phyloP scores from a whole-genome alignment of 768 basidiomycete genomes.

The Pleurotus cornucopiae region DNA sequence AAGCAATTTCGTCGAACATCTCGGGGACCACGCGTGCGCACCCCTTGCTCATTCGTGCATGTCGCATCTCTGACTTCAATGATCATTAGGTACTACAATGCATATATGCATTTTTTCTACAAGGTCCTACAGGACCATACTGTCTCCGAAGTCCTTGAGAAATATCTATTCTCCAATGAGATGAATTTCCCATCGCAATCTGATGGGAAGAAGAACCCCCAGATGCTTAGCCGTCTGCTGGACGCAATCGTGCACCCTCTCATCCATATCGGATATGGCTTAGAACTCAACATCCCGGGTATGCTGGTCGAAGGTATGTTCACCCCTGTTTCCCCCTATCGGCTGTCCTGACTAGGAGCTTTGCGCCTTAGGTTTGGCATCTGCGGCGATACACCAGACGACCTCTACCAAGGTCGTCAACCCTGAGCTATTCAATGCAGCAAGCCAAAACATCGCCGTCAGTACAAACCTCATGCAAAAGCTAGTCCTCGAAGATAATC shows the following conservation, averaged over 20 bases:
- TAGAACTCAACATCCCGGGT: conserved; percentile 53
- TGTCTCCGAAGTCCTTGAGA: conserved; percentile 43
- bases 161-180: conserved; percentile 52
- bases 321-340: not conserved
- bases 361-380: not conserved
- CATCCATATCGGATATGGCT: conserved; percentile 56
- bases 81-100: conserved; percentile 49
- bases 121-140: conserved; percentile 36
- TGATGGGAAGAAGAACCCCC: conserved; percentile 31
- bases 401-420: not conserved
- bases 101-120: conserved; percentile 55
- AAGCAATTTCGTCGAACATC: conserved; percentile 48
- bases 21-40: conserved; percentile 52
- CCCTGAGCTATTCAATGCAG: not conserved
- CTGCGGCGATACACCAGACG: not conserved
- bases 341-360: not conserved
- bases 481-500: not conserved
- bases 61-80: not conserved
- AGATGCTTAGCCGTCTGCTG: conserved; percentile 38
- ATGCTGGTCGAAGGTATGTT: conserved; percentile 47
- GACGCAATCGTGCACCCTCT: conserved; percentile 54
- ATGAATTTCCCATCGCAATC: conserved; percentile 39
- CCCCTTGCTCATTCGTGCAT: not conserved
- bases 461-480: not conserved
- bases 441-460: not conserved